phyloP scores from a whole-genome alignment of 352 stramenopile species.

The Albugo candida region DNA sequence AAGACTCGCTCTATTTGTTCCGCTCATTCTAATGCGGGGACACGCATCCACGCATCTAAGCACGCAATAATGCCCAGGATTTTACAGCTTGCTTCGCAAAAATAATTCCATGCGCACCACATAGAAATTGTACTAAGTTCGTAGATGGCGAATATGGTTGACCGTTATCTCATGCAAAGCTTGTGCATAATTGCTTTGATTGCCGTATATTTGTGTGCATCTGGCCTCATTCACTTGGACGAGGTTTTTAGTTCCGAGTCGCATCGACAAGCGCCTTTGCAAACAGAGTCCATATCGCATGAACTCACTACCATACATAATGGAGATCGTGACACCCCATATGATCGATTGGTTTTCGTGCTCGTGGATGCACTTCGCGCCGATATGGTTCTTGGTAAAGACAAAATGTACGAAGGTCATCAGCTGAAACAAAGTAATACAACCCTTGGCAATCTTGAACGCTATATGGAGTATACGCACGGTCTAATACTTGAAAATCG shows the following conservation, averaged over 20 bases:
- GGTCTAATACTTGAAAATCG: conserved; percentile 20
- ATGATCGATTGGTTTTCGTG: conserved; percentile 69
- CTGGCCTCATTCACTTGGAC: conserved; percentile 12
- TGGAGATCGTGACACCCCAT: conserved; percentile 9
- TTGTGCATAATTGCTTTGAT: neutral
- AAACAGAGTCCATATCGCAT: neutral
- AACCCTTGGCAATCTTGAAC: conserved; percentile 14
- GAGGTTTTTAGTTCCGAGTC: conserved; percentile 10
- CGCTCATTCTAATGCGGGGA: no score
- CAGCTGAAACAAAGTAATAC: conserved; percentile 9
- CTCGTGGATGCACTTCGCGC: conserved; percentile 73
- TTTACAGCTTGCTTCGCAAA: no score
- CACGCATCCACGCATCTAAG: no score
- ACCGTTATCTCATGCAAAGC: no score
- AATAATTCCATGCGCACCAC: no score
- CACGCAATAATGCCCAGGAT: no score
- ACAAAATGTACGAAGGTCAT: conserved; percentile 17
- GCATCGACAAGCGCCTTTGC: neutral
- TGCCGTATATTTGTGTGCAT: conserved; percentile 11
- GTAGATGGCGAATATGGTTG: no score
- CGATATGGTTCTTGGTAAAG: conserved; percentile 70
- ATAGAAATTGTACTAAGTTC: no score
- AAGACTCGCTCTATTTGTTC: no score
- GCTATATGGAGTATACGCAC: conserved; percentile 47
- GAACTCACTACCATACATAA: neutral